phyloP scores from a whole-genome alignment of 345 rosid genomes.

The Citrus sp. region DNA sequence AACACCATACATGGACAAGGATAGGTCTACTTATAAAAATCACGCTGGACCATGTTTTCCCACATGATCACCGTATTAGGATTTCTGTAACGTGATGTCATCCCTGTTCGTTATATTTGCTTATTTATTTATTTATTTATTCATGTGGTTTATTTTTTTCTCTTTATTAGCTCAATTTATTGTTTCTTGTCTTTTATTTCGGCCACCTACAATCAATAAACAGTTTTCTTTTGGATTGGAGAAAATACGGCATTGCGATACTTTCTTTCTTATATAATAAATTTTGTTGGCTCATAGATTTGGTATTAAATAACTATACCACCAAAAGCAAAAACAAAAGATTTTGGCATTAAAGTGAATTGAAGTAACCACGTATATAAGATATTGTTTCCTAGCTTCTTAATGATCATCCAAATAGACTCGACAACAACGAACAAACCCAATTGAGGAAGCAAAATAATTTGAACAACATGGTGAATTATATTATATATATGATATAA shows the following conservation, averaged over 20 bases:
- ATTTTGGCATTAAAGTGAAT: not conserved
- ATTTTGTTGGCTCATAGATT: slow-evolving; percentile 10
- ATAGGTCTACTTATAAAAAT: not conserved
- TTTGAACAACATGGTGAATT: not conserved
- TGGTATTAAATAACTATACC: slow-evolving; percentile 8
- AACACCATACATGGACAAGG: not conserved
- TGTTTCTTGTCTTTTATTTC: not conserved
- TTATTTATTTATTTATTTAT: not conserved
- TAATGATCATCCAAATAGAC: not conserved
- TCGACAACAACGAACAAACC: not conserved
- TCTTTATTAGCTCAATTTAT: not conserved
- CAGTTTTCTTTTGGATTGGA: not conserved
- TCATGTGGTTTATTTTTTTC: not conserved
- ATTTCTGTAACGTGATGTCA: not conserved
- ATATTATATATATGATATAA: not conserved
- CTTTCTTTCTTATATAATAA: not conserved
- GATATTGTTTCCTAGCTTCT: not conserved
- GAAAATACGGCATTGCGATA: not conserved
- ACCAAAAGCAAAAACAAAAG: not conserved
- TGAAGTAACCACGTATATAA: not conserved
- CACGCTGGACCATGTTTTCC: not conserved
- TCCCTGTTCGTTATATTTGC: not conserved
- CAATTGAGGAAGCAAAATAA: not conserved
- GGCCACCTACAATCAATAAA: not conserved
- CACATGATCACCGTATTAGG: not conserved